Percentiles rank a stretch among this genome's conserved stretches.
phyloP scores from a whole-genome alignment of 495 filamentous ascomycete genomes.

The Parathielavia hyrcaniae region DNA sequence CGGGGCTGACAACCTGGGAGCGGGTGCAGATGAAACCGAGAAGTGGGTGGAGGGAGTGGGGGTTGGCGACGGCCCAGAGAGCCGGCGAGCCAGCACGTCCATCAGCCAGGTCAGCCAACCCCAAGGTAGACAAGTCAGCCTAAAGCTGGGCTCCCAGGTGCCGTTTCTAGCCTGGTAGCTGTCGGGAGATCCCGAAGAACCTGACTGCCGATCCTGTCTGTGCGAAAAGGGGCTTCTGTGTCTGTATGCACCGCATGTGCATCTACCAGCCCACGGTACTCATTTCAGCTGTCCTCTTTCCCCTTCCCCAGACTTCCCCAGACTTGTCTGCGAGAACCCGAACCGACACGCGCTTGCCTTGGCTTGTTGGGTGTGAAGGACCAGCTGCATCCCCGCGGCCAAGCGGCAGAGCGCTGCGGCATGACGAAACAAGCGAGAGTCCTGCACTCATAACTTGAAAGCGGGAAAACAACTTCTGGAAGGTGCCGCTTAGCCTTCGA shows the following conservation, averaged over 20 bases:
- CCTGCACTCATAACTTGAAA: no score
- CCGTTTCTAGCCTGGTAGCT: background rate
- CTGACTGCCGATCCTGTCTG: conserved; percentile 10
- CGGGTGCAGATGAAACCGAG: background rate
- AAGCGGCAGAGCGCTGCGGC: background rate
- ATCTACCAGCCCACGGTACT: conserved; percentile 6
- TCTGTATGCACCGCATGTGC: background rate
- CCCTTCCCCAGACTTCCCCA: conserved; percentile 10
- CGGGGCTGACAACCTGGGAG: conserved; percentile 8
- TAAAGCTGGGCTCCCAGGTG: background rate
- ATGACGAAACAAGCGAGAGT: conserved; percentile 5
- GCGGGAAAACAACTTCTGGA: no score
- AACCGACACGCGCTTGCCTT: background rate
- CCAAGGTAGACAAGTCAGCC: background rate
- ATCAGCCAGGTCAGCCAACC: no score
- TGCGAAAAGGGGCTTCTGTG: background rate
- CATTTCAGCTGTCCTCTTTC: background rate
- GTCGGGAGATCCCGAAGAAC: conserved; percentile 9
- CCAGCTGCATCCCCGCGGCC: conserved; percentile 2
- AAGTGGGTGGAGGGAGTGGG: background rate
- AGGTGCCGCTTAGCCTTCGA: background rate
- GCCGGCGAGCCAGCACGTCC: background rate
- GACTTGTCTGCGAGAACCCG: background rate
- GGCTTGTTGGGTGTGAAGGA: background rate
- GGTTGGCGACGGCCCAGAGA: background rate